Conservation (phyloP, 139 green algal species). For the Chlorella ohadii region DNA sequence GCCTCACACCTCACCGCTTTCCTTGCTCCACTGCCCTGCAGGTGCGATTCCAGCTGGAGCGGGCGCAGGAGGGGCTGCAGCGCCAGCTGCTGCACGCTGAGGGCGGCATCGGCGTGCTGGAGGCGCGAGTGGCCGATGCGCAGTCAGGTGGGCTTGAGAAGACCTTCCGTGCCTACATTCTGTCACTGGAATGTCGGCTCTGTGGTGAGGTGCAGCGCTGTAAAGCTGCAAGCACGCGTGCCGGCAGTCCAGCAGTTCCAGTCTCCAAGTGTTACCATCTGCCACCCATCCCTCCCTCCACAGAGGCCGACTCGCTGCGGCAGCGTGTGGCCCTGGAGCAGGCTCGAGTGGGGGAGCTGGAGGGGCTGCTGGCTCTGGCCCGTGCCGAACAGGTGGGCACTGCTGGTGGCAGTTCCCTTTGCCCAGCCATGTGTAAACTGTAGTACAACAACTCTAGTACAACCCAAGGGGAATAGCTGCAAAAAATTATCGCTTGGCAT, state of each 20-base stretch:
- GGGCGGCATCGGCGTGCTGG: slow-evolving; percentile 58
- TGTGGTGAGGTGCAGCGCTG: too few relatives aligned
- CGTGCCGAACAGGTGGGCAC: slow-evolving; percentile 46
- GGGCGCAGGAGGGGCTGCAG: slow-evolving; percentile 73
- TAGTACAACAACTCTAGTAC: too few relatives aligned
- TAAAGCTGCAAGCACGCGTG: too few relatives aligned
- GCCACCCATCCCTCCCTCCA: neutral
- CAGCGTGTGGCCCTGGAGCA: slow-evolving; percentile 29
- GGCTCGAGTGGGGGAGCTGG: slow-evolving; percentile 62
- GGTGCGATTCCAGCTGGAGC: slow-evolving; percentile 73
- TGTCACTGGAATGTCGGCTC: too few relatives aligned
- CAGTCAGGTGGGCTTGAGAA: slow-evolving; percentile 28
- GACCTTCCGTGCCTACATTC: too few relatives aligned
- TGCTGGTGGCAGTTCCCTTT: too few relatives aligned
- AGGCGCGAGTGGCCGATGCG: slow-evolving; percentile 52
- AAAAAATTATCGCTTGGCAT: too few relatives aligned
- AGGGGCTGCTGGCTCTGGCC: slow-evolving; percentile 70
- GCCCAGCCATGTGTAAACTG: too few relatives aligned
- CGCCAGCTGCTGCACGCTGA: slow-evolving; percentile 63
- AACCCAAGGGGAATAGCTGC: too few relatives aligned
- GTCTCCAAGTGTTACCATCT: too few relatives aligned
- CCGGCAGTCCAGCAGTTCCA: too few relatives aligned
- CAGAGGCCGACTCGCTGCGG: slow-evolving; percentile 14
- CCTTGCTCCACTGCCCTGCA: neutral
- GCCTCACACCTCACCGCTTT: neutral